A percentile compares a stretch with the other conserved stretches of the same genome.
phyloP scores from a whole-genome alignment of 768 basidiomycete genomes.

The Collybia mongolica region DNA sequence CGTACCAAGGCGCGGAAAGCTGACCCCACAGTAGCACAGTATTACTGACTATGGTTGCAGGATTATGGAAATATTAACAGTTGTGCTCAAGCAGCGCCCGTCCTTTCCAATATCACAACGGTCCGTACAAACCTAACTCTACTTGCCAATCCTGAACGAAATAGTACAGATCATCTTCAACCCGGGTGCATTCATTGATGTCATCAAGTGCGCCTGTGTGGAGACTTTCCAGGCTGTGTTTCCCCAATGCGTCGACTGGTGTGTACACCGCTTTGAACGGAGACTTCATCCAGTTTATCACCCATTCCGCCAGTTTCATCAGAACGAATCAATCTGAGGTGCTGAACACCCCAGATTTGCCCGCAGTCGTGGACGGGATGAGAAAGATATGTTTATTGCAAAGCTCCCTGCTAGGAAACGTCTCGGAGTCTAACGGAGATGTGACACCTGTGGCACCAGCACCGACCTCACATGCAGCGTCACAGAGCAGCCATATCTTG shows the following conservation, averaged over 20 bases:
- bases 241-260: slow-evolving; percentile 74
- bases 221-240: slow-evolving; percentile 42
- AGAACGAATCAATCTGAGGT: slow-evolving; percentile 56
- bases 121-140: slow-evolving; percentile 26
- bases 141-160: not conserved
- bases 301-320: slow-evolving; percentile 41
- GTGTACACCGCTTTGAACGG: slow-evolving; percentile 9
- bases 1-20: not conserved
- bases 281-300: not conserved
- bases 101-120: slow-evolving; percentile 54
- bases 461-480: too few species aligned
- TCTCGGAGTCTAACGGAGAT: slow-evolving; percentile 41
- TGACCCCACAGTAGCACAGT: not conserved
- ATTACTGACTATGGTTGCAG: slow-evolving; percentile 17
- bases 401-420: slow-evolving; percentile 53
- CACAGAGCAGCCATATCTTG: too few species aligned
- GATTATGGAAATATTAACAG: slow-evolving; percentile 52
- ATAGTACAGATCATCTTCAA: slow-evolving; percentile 57
- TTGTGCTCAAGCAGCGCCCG: slow-evolving; percentile 57
- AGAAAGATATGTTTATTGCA: slow-evolving; percentile 49
- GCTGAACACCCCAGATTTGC: slow-evolving; percentile 43
- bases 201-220: slow-evolving; percentile 64
- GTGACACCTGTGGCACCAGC: not conserved
- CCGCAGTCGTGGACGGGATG: slow-evolving; percentile 48
- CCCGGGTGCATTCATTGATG: slow-evolving; percentile 58